Percentiles rank a stretch among this genome's conserved stretches.
These are phyloP conservation scores for Plasmodium coatneyi DNA, from an alignment of 169 alveolate species.

Conservation along the genomic window DNA sequence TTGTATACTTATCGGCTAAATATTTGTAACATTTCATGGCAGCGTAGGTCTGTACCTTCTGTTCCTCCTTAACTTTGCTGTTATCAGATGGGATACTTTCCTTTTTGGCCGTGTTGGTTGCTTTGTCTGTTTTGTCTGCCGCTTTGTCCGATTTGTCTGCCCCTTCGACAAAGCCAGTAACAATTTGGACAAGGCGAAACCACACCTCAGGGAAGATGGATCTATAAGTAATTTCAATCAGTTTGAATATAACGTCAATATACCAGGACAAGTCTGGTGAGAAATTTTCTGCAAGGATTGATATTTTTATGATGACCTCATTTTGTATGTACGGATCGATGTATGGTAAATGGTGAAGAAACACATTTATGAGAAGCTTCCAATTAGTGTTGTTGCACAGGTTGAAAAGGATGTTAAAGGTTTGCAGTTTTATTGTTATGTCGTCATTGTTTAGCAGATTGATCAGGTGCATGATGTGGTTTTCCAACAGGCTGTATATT, in stretches of 20 bases:
- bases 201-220: conserved; percentile 90
- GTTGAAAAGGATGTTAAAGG: conserved; percentile 90
- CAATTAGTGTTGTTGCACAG: conserved; percentile 91
- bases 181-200: conserved; percentile 77
- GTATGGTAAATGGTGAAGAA: conserved; percentile 89
- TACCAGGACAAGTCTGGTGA: conserved; percentile 93
- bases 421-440: conserved; percentile 91
- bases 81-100: conserved; percentile 5
- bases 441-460: conserved; percentile 89
- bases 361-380: conserved; percentile 91
- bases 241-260: conserved; percentile 92
- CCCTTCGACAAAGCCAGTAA: conserved; percentile 75
- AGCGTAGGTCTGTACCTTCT: conserved; percentile 43
- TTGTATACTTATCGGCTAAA: background rate
- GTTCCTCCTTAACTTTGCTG: conserved; percentile 58
- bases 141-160: background rate
- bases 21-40: conserved; percentile 47
- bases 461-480: conserved; percentile 86
- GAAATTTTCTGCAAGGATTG: conserved; percentile 91
- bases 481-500: conserved; percentile 78
- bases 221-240: conserved; percentile 93
- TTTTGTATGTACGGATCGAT: conserved; percentile 93
- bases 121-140: background rate
- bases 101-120: background rate
- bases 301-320: conserved; percentile 92